Conservation (phyloP, 495 filamentous ascomycete species). For the Peziza echinospora region DNA sequence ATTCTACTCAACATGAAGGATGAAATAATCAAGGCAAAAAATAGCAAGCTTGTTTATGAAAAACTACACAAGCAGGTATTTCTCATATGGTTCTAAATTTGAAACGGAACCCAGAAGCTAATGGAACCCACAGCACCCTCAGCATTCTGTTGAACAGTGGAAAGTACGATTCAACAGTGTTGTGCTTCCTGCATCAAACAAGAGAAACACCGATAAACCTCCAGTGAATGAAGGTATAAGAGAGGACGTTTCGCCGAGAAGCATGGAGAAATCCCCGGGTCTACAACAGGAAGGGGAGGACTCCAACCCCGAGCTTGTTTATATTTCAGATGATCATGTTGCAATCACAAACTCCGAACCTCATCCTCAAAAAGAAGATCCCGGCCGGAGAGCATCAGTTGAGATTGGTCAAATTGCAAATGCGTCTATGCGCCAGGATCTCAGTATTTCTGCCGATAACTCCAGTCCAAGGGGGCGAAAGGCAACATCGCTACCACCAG, state of each 20-base stretch:
- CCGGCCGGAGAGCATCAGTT: no score
- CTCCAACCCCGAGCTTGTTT: no score
- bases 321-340: no score
- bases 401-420: no score
- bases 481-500: no score
- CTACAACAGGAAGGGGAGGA: no score
- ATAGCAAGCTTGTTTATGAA: constrained; percentile 1
- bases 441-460: no score
- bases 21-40: not conserved
- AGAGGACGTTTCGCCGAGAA: constrained; percentile 15
- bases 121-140: constrained; percentile 1
- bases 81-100: not conserved
- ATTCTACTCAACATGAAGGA: constrained; percentile 3
- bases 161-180: constrained; percentile 1
- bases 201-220: not conserved
- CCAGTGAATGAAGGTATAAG: constrained; percentile 6
- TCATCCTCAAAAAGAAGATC: no score
- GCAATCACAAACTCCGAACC: no score
- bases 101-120: not conserved
- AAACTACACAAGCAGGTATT: not conserved
- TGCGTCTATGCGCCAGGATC: no score
- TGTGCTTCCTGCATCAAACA: constrained; percentile 6
- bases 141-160: constrained; percentile 6
- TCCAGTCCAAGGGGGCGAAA: no score
- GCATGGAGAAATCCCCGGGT: no score